Conservation (phyloP, 441 rosid species). For the Isatis lusitanica region DNA sequence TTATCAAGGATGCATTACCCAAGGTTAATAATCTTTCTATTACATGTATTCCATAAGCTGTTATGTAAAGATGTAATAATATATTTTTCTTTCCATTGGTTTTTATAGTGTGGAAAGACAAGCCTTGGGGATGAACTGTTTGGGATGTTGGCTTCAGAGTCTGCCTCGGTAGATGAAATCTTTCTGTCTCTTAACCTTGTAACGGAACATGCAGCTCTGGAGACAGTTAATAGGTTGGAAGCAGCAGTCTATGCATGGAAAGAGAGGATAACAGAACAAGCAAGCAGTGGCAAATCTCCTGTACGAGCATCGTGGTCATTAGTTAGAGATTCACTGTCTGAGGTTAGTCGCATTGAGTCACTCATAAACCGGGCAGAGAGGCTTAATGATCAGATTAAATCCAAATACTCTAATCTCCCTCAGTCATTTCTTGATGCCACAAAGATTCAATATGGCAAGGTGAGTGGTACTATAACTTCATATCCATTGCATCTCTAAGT, state of each 20-base stretch:
- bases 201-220: constrained; percentile 69
- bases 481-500: not conserved
- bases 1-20: constrained; percentile 62
- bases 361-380: constrained; percentile 57
- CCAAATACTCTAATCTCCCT: constrained; percentile 66
- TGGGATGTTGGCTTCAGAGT: constrained; percentile 53
- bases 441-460: constrained; percentile 82
- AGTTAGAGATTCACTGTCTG: constrained; percentile 57
- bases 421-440: constrained; percentile 71
- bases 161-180: constrained; percentile 47
- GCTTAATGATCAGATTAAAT: constrained; percentile 53
- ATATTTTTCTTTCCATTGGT: not conserved
- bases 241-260: constrained; percentile 68
- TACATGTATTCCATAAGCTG: not conserved
- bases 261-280: constrained; percentile 57
- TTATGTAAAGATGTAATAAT: not conserved
- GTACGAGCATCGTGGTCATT: constrained; percentile 59
- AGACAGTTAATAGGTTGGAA: constrained; percentile 64
- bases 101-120: constrained; percentile 65
- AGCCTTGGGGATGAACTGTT: constrained; percentile 69
- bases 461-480: constrained; percentile 32
- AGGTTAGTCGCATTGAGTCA: constrained; percentile 54
- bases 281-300: constrained; percentile 42
- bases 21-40: constrained; percentile 47
- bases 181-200: constrained; percentile 45